Percentiles rank a stretch among this genome's conserved stretches.
Conservation (phyloP, 2,329 filamentous ascomycete species). For the Coniochaeta hoffmannii region DNA sequence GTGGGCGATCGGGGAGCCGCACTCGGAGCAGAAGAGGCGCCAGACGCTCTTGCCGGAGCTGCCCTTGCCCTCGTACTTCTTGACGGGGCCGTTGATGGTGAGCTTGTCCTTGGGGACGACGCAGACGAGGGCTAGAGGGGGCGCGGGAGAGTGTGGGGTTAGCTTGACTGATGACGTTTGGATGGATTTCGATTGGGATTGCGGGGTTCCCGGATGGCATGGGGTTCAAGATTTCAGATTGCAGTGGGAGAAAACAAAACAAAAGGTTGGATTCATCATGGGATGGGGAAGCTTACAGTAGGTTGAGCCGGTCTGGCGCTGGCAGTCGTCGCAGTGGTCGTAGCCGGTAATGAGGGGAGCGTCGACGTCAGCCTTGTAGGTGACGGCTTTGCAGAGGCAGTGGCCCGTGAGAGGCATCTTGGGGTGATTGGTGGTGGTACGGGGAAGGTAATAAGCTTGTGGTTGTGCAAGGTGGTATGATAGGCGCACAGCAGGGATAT, state of each 20-base stretch:
- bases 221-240: too few species aligned
- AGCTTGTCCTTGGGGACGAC: slow-evolving; percentile 61
- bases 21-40: slow-evolving; percentile 63
- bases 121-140: slow-evolving; percentile 48
- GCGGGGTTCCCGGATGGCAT: too few species aligned
- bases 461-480: neutral
- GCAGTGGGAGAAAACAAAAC: neutral
- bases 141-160: neutral
- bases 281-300: slow-evolving; percentile 43
- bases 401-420: slow-evolving; percentile 61
- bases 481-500: neutral
- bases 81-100: slow-evolving; percentile 54
- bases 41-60: slow-evolving; percentile 56
- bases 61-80: slow-evolving; percentile 55
- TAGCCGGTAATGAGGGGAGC: slow-evolving; percentile 50
- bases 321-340: slow-evolving; percentile 68
- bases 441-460: neutral
- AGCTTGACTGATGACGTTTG: neutral
- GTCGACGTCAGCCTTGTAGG: slow-evolving; percentile 53
- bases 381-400: slow-evolving; percentile 65
- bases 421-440: slow-evolving; percentile 7
- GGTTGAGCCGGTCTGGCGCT: slow-evolving; percentile 61
- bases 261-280: neutral
- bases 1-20: slow-evolving; percentile 62
- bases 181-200: neutral